Conservation (phyloP, 169 alveolate species). For the Perkinsus chesapeaki region DNA sequence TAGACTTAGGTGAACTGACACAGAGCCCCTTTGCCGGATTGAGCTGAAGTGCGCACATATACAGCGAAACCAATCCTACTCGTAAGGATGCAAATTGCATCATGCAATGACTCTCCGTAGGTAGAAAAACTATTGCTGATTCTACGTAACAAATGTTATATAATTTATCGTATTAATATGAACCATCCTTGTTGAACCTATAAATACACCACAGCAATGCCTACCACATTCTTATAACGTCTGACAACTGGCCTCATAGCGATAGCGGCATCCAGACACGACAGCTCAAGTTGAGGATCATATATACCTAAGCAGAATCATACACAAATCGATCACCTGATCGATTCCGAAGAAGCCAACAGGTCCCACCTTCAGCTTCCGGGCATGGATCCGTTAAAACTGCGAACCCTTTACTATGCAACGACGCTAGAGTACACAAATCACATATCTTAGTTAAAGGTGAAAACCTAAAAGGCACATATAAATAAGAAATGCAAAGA, state of each 20-base stretch:
- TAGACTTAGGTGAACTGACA: too few species aligned
- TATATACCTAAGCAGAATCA: slow-evolving; percentile 39
- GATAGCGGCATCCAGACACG: slow-evolving; percentile 91
- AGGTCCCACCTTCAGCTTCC: slow-evolving; percentile 66
- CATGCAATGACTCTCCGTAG: neutral
- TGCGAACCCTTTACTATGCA: slow-evolving; percentile 78
- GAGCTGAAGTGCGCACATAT: too few species aligned
- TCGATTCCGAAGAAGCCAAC: too few species aligned
- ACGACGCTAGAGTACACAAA: slow-evolving; percentile 77
- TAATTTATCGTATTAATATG: too few species aligned
- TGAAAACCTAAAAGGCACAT: slow-evolving; percentile 17
- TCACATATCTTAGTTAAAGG: slow-evolving; percentile 73
- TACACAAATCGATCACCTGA: neutral
- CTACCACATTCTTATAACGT: slow-evolving; percentile 19
- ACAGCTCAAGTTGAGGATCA: slow-evolving; percentile 86
- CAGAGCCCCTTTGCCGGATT: too few species aligned
- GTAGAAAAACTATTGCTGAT: too few species aligned
- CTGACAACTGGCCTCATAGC: slow-evolving; percentile 89
- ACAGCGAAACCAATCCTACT: too few species aligned
- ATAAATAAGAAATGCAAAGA: neutral
- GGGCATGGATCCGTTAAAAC: slow-evolving; percentile 94
- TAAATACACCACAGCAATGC: neutral
- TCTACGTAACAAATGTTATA: too few species aligned
- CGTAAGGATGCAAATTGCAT: too few species aligned
- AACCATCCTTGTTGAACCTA: too few species aligned